These are phyloP conservation scores for Globisporangium solare DNA, from an alignment of 352 stramenopile genomes.

Conservation along the genomic window DNA sequence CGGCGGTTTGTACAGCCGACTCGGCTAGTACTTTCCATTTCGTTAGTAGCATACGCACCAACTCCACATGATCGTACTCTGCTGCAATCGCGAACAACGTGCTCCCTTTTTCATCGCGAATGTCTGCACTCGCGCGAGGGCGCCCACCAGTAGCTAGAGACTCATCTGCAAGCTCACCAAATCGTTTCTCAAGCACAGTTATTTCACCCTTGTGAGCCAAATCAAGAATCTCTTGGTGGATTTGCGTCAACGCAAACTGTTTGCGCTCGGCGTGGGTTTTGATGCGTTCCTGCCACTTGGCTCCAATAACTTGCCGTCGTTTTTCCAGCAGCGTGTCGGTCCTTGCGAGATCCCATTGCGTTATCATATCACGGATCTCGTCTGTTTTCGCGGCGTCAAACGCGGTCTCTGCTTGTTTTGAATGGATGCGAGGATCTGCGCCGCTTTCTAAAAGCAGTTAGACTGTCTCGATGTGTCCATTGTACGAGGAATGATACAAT, in stretches of 20 bases:
- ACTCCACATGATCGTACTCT: conserved; percentile 59
- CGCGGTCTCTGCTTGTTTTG: conserved; percentile 72
- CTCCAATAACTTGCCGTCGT: conserved; percentile 58
- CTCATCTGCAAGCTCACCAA: conserved; percentile 77
- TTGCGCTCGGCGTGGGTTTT: conserved; percentile 84
- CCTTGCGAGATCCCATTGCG: conserved; percentile 63
- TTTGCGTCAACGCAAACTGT: conserved; percentile 72
- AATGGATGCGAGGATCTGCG: conserved; percentile 63
- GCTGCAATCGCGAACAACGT: conserved; percentile 72
- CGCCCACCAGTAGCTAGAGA: conserved; percentile 49
- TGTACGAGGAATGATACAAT: conserved; percentile 84
- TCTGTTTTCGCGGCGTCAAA: conserved; percentile 85
- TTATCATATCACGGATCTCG: conserved; percentile 52
- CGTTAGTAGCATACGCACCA: conserved; percentile 53
- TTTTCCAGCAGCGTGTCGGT: conserved; percentile 69
- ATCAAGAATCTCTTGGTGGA: conserved; percentile 75
- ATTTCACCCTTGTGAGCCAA: conserved; percentile 39
- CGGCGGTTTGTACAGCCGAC: conserved; percentile 22
- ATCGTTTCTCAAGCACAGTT: conserved; percentile 38
- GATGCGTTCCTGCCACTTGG: conserved; percentile 82
- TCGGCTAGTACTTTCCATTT: conserved; percentile 47
- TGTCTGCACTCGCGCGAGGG: conserved; percentile 61
- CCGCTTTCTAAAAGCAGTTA: conserved; percentile 64
- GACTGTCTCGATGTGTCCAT: conserved; percentile 72
- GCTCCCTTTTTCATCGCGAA: conserved; percentile 74